Conservation (phyloP, 164 flowering plant species). For the Umbilicus rupestris region DNA sequence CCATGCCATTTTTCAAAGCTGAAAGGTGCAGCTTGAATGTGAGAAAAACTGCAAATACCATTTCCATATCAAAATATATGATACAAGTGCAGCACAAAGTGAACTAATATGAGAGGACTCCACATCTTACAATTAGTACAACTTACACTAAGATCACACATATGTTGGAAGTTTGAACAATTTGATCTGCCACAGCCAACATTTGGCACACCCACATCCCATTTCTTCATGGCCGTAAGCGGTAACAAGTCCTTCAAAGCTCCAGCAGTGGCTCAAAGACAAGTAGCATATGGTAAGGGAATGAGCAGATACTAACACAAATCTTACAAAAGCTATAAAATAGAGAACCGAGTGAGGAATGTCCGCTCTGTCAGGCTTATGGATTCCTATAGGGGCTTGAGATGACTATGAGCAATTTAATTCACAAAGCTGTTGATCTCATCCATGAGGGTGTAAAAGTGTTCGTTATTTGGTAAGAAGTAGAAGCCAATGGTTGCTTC, state of each 20-base stretch:
- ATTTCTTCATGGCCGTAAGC: conserved; percentile 2
- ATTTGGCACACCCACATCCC: neutral
- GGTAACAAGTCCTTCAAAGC: neutral
- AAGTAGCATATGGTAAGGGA: neutral
- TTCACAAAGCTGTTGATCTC: conserved; percentile 43
- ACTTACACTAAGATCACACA: neutral
- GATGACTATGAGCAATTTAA: neutral
- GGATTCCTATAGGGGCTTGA: neutral
- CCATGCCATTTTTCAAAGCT: too few relatives aligned
- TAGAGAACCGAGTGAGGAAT: neutral
- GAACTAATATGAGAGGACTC: neutral
- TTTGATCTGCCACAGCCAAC: neutral
- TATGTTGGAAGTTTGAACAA: neutral
- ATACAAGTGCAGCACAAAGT: neutral
- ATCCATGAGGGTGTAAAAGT: conserved; percentile 47
- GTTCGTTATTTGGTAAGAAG: conserved; percentile 63
- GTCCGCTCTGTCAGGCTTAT: neutral
- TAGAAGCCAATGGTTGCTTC: conserved; percentile 71
- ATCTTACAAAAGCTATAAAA: neutral
- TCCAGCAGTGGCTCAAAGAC: neutral
- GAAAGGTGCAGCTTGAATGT: too few relatives aligned
- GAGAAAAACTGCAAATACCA: conserved; percentile 1
- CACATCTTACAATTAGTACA: neutral
- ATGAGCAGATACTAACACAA: neutral
- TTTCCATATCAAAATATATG: neutral